Evolutionary conservation across 2,329 filamentous ascomycete genomes (phyloP), one percentile per base, ranked within the genome.

Genomic region (Zymoseptoria crescenta): DNA sequence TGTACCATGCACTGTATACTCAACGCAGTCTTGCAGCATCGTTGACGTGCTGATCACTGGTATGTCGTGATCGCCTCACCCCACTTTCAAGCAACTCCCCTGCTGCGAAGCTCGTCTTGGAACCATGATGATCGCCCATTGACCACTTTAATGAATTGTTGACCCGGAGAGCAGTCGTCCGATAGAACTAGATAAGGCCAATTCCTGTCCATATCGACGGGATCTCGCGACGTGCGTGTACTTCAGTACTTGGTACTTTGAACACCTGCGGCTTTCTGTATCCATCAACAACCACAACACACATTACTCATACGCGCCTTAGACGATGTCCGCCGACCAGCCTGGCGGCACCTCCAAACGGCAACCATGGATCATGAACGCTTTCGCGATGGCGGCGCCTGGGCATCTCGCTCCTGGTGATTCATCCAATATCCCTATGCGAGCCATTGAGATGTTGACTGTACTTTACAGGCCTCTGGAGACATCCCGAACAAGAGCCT

Each of bases 381-480:
- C 77, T 16, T 79, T 79, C 59, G 75, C 75, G 2, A 79, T 79
- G 77, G 74, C 77, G 52, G 73, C 76, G 1, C 76, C 76, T n/a
- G 73, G 73, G 2, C 77, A 79, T 63, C 65, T 79, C 41, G 75
- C 76, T 56, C 76, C 77, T n/a, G 76, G 76, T 56, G 59, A 9
- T 53, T 45, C 49, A 8, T 24, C 50, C 27, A 24, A 13, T 21
- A 8, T 54, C 35, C 20, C 45, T 27, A 21, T 8, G 20, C 21
- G 20, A 5, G 9, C 35, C 20, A 8, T 28, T 56, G 49, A 59
- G 21, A 24, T 51, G 1, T 35, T 10, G 8, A 45, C 35, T 45
- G 5, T 7, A 45, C 7, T 6, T n/a, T 8, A 10, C 52, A 69
- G 69, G 69, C 10, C 63, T 71, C 2, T 71, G 69, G 69, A 58